These are phyloP conservation scores for Pseudonitzschia multiseries DNA, from an alignment of 108 stramenopile species.

Conservation along the genomic window DNA sequence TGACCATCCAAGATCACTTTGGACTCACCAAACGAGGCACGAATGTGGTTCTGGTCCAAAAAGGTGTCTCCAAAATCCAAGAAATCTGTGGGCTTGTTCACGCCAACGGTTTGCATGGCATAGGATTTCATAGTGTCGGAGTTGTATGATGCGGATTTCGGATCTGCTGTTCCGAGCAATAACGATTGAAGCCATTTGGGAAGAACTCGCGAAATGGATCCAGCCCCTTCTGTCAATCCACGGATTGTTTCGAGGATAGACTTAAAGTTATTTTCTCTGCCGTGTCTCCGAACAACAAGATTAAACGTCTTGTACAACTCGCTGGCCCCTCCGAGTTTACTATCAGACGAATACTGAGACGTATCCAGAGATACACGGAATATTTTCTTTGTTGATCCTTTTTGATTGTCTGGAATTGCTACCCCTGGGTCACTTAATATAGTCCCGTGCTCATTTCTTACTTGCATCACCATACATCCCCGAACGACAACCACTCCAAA, in stretches of 20 bases:
- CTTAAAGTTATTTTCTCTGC: slow-evolving; percentile 95
- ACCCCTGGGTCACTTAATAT: slow-evolving; percentile 78
- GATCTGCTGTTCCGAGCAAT: slow-evolving; percentile 87
- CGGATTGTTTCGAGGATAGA: slow-evolving; percentile 92
- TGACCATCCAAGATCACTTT: slow-evolving; percentile 40
- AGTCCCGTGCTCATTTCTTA: slow-evolving; percentile 84
- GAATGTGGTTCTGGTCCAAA: slow-evolving; percentile 68
- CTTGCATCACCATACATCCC: slow-evolving; percentile 80
- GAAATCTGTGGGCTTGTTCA: slow-evolving; percentile 59
- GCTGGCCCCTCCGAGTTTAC: slow-evolving; percentile 54
- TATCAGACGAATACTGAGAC: slow-evolving; percentile 80
- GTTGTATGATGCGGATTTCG: slow-evolving; percentile 68
- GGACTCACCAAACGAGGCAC: slow-evolving; percentile 54
- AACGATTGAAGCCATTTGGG: slow-evolving; percentile 91
- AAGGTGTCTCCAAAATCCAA: slow-evolving; percentile 94
- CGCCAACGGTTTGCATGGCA: slow-evolving; percentile 73
- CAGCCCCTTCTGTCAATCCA: slow-evolving; percentile 66
- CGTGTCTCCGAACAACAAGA: slow-evolving; percentile 86
- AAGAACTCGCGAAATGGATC: slow-evolving; percentile 80
- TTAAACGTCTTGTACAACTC: slow-evolving; percentile 76
- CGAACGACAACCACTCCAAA: slow-evolving; percentile 77
- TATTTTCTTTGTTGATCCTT: slow-evolving; percentile 63
- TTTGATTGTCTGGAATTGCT: slow-evolving; percentile 22
- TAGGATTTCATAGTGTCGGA: slow-evolving; percentile 66
- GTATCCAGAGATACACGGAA: slow-evolving; percentile 85